A percentile compares a stretch with the other conserved stretches of the same genome.
phyloP scores from a whole-genome alignment of 2,329 filamentous ascomycete species.

The Calonectria ilicicola region DNA sequence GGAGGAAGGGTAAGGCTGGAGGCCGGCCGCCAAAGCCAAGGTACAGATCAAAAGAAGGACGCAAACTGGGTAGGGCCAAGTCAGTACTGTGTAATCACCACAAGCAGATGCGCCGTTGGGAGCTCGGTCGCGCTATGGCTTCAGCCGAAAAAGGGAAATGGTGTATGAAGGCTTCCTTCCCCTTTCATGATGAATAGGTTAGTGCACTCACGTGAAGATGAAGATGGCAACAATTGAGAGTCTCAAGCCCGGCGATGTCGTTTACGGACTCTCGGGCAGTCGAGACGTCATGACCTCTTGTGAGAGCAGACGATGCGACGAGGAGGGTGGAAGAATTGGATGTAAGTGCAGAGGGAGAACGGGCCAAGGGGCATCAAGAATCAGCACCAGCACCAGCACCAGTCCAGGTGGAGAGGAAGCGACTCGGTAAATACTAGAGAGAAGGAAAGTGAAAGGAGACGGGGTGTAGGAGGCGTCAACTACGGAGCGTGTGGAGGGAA shows the following conservation, averaged over 20 bases:
- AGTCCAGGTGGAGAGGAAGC: conserved; percentile 33
- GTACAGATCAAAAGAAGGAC: conserved; percentile 17
- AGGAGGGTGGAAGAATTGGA: conserved; percentile 10
- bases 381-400: conserved; percentile 41
- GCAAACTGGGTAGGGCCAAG: conserved; percentile 20
- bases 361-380: conserved; percentile 28
- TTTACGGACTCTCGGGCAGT: conserved; percentile 28
- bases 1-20: conserved; percentile 17
- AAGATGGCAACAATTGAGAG: conserved; percentile 25
- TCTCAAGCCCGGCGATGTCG: conserved; percentile 29
- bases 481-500: conserved; percentile 24
- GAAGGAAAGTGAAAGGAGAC: conserved; percentile 25
- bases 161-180: not conserved
- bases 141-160: conserved; percentile 15
- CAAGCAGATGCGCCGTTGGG: not conserved
- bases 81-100: conserved; percentile 5
- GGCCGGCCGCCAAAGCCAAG: conserved; percentile 15
- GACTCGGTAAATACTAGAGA: conserved; percentile 19
- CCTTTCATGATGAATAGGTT: conserved; percentile 2
- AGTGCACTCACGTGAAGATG: conserved; percentile 39
- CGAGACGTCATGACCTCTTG: conserved; percentile 37
- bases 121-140: conserved; percentile 2
- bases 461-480: conserved; percentile 29
- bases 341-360: conserved; percentile 8
- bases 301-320: conserved; percentile 11